Evolutionary conservation across 1,284 basidiomycete species (phyloP), one percentile per base, ranked within the genome.

Genomic region (Irpex lacteus): DNA sequence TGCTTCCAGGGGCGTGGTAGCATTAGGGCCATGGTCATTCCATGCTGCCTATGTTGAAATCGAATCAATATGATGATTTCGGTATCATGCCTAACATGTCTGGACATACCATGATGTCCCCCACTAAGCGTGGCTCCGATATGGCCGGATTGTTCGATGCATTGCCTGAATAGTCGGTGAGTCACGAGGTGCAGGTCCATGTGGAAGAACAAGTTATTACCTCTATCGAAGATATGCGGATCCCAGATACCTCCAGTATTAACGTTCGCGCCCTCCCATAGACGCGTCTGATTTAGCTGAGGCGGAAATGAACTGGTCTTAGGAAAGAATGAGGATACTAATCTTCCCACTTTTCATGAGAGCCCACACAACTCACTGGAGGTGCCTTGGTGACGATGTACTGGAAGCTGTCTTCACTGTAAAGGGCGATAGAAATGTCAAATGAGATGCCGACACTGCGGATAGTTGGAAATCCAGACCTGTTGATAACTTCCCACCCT

Each of bases 361-460:
- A 34, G 34, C n/a, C 34, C 38, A 40, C 7, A 13, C 11, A 38
- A 21, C 56, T 38, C 21, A 63, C 62, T 11, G 57, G 55, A 38
- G 69, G 70, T 61, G 64, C 70, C 60, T 76, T 76, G 60, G 74
- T 71, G 11, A 75, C 74, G 60, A 74, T 73, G 62, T 74, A 73
- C 15, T 70, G 68, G 65, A 76, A 71, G 2, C 61, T 70, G 57
- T 74, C 75, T 62, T 75, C 74, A 69, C 71, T 73, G 62, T 4
- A 19, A 15, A 2, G 9, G 11, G 19, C 58, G 26, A 64, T 53
- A 56, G 59, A 68, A 61, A 70, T 64, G 7, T 21, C 18, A 13
- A 49, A 26, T 21, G 32, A 26, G 13, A 36, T 2, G 40, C 5
- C 56, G n/a, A 7, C 18, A 44, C 34, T 11, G 8, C 50, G 18